These are phyloP conservation scores for Teratosphaeria gauchensis DNA, from an alignment of 2,329 filamentous ascomycete genomes.

Conservation along the genomic window DNA sequence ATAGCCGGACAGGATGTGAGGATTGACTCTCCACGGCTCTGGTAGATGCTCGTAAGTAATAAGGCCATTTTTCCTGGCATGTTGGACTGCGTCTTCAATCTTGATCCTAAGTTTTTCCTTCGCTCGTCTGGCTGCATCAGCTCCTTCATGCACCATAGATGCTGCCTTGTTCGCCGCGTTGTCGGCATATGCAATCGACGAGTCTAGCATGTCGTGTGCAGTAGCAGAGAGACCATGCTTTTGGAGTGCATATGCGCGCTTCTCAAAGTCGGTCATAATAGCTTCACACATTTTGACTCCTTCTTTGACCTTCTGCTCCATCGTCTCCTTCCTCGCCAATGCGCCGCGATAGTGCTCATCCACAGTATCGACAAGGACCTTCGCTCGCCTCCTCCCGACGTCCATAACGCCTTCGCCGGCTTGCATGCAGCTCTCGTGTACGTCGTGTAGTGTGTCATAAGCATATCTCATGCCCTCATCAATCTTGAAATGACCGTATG, in stretches of 20 bases:
- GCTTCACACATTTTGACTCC: conserved; percentile 78
- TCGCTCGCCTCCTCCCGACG: conserved; percentile 70
- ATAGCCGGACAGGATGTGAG: conserved; percentile 84
- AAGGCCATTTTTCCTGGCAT: conserved; percentile 70
- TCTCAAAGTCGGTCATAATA: conserved; percentile 79
- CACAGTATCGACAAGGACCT: conserved; percentile 85
- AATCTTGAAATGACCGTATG: conserved; percentile 71
- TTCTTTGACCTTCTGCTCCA: conserved; percentile 85
- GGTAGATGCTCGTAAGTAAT: conserved; percentile 86
- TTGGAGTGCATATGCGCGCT: conserved; percentile 66
- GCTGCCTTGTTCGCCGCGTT: conserved; percentile 65
- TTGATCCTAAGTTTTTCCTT: conserved; percentile 51
- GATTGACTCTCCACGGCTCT: conserved; percentile 86
- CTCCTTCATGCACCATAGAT: conserved; percentile 68
- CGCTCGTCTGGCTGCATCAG: conserved; percentile 73
- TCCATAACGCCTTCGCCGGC: conserved; percentile 86
- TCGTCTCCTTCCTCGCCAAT: conserved; percentile 69
- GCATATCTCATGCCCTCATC: conserved; percentile 78
- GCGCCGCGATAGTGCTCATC: conserved; percentile 82
- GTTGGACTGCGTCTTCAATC: conserved; percentile 74
- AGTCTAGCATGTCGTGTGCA: conserved; percentile 63
- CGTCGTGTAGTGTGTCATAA: conserved; percentile 75
- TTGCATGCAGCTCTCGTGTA: conserved; percentile 78
- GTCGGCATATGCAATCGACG: conserved; percentile 71
- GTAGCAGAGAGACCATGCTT: conserved; percentile 67